Evolutionary conservation across 2,329 filamentous ascomycete species (phyloP), one percentile per base, ranked within the genome.

Genomic region (Colletotrichum viniferum): DNA sequence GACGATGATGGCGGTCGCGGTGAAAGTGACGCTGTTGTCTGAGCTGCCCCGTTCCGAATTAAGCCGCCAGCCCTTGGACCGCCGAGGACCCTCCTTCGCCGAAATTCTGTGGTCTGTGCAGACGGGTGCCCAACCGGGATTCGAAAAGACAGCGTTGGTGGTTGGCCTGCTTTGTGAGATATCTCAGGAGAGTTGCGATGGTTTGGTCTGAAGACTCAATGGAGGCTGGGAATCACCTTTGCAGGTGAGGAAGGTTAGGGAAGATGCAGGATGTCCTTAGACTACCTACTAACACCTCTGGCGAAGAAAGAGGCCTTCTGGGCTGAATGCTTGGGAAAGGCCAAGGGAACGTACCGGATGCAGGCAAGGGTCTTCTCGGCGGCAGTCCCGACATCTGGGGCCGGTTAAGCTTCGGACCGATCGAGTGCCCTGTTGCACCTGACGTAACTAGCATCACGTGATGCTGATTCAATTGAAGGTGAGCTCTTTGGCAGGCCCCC

Each of bases 11-110:
- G 48, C 30, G 36, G 56, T 63, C 70, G 34, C 38, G 73, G 38
- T 58, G 24, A 32, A 66, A 28, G 72, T 63, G 55, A 69, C 64
- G 52, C 58, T 67, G 73, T 32, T 72, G 69, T 73, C 61, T 77
- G 75, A 76, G 62, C 36, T 65, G 68, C 36, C 63, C 69, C 60
- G 75, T 76, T 76, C 74, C 71, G 74, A 67, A 74, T 74, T 75
- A 62, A 76, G 74, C 74, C 74, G 74, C 30, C 60, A 63, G 21
- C 34, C 60, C 48, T 36, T 68, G 61, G 43, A 62, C 36, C 21
- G 61, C 70, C 48, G 30, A 43, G 62, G 65, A 68, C 62, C 60
- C 65, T 71, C 66, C 32, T 62, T 62, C 65, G 32, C 63, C 48
- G 58, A 69, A 68, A 32, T 52, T 73, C 48, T 74, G 18, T 61